Percentiles rank a stretch among this genome's conserved stretches.
Evolutionary conservation across 805 yeast species (phyloP).

Genomic region (Schizosaccharomyces osmophilus): DNA sequence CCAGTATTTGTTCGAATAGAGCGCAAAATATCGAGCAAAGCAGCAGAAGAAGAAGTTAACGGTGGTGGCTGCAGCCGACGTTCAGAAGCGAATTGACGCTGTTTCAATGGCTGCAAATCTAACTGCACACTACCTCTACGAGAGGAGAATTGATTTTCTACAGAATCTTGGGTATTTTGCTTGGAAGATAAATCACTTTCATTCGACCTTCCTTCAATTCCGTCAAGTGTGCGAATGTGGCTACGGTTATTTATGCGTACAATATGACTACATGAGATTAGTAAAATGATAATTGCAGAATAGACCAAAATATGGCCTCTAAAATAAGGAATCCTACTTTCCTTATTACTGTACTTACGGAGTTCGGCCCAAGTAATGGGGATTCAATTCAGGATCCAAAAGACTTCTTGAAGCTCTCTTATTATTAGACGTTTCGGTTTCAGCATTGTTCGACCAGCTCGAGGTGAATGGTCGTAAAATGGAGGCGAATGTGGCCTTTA

Average conservation of each 20-base stretch:
- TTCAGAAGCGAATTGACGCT: not conserved
- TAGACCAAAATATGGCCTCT: too few species aligned
- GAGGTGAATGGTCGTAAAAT: not conserved
- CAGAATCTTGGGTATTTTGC: not conserved
- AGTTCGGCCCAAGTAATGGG: not conserved
- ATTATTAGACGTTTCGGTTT: not conserved
- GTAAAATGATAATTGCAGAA: not conserved
- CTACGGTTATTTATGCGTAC: not conserved
- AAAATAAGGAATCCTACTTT: not conserved
- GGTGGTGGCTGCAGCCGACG: not conserved
- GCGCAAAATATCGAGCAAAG: not conserved
- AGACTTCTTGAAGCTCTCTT: not conserved
- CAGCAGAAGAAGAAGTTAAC: not conserved
- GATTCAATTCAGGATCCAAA: not conserved
- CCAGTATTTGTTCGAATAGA: not conserved
- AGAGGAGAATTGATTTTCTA: not conserved
- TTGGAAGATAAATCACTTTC: not conserved
- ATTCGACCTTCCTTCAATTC: not conserved
- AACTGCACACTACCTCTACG: not conserved
- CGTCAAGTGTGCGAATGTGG: not conserved
- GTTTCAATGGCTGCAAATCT: not conserved
- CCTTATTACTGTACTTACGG: not conserved
- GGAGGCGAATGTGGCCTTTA: not conserved
- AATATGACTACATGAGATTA: not conserved
- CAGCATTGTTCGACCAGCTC: not conserved